phyloP scores from a whole-genome alignment of 1,284 basidiomycete species.

The Rhizoctonia solani region DNA sequence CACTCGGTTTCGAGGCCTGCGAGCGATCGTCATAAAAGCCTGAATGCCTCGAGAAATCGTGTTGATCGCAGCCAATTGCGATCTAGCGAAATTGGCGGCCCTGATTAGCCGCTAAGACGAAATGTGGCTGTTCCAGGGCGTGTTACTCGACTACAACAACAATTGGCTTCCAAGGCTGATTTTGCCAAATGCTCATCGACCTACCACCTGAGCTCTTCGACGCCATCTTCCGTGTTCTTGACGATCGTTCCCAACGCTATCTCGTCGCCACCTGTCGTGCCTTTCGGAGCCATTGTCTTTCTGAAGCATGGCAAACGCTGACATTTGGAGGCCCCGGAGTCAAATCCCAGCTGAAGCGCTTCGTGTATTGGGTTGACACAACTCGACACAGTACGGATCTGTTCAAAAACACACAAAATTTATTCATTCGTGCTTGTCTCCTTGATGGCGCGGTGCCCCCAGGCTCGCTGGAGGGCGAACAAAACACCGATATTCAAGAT shows the following conservation, averaged over 20 bases:
- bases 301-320: constrained; percentile 20
- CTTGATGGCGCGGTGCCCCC: constrained; percentile 2
- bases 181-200: constrained; percentile 22
- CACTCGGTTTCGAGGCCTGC: too few relatives aligned
- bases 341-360: constrained; percentile 17
- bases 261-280: constrained; percentile 13
- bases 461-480: constrained; percentile 1
- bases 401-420: neutral
- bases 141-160: neutral
- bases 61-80: too few relatives aligned
- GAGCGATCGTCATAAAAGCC: neutral
- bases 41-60: neutral
- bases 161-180: neutral
- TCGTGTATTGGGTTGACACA: constrained; percentile 5
- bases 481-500: constrained; percentile 23
- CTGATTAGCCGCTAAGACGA: neutral
- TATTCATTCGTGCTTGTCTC: constrained; percentile 25
- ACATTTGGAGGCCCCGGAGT: constrained; percentile 15
- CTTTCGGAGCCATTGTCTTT: constrained; percentile 13
- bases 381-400: neutral
- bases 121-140: constrained; percentile 8
- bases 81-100: too few relatives aligned
- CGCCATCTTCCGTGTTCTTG: constrained; percentile 11
- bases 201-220: constrained; percentile 18
- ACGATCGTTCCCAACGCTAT: constrained; percentile 3